phyloP scores from a whole-genome alignment of 2,329 filamentous ascomycete species.

The Botryotinia globosa region DNA sequence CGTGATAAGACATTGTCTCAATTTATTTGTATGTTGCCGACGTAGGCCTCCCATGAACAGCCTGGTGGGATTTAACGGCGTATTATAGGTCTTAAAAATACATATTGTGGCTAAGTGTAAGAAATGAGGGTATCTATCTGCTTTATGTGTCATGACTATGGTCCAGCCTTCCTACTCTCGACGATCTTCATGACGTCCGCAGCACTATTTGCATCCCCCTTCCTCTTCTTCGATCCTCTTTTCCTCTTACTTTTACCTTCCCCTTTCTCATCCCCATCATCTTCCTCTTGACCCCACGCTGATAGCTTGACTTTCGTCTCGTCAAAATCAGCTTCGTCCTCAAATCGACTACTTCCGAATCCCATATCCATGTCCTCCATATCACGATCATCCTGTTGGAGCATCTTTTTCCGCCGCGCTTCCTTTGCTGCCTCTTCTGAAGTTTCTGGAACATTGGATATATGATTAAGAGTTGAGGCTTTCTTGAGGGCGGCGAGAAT shows the following conservation, averaged over 20 bases:
- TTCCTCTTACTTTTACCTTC: conserved; percentile 59
- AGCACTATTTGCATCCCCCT: conserved; percentile 74
- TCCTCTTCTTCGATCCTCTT: conserved; percentile 70
- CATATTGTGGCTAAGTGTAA: no score
- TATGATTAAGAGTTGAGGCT: conserved; percentile 63
- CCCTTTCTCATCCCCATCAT: conserved; percentile 44
- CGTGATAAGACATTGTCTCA: background rate
- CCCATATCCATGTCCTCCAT: conserved; percentile 91
- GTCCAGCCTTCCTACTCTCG: conserved; percentile 45
- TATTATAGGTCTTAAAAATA: background rate
- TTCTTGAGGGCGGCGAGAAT: conserved; percentile 84
- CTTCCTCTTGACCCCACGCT: conserved; percentile 58
- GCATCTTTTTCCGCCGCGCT: conserved; percentile 69
- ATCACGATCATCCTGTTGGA: conserved; percentile 73
- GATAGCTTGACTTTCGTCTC: conserved; percentile 64
- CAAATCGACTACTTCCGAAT: conserved; percentile 83
- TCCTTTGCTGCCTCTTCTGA: conserved; percentile 55
- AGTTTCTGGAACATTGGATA: conserved; percentile 41
- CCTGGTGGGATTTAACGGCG: background rate
- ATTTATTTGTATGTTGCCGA: background rate
- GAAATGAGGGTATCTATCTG: background rate
- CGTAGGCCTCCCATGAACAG: background rate
- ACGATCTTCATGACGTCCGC: conserved; percentile 78
- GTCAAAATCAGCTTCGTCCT: conserved; percentile 83
- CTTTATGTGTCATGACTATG: background rate